Percentiles rank a stretch among this genome's conserved stretches.
phyloP scores from a whole-genome alignment of 192 early-diverging fungal species.

The Fimicolochytrium jonesii region DNA sequence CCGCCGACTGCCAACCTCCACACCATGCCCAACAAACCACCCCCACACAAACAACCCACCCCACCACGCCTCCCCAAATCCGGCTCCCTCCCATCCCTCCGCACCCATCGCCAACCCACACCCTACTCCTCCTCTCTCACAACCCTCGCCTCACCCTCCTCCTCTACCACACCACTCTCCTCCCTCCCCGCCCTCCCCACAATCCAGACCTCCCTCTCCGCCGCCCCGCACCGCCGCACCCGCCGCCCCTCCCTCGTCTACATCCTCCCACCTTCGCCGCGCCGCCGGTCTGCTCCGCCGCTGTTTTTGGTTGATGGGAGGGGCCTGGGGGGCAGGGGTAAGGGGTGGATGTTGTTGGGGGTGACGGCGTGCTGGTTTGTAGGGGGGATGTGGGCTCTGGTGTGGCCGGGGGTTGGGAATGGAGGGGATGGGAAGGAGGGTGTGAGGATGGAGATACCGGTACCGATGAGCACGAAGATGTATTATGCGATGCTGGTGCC shows the following conservation, averaged over 20 bases:
- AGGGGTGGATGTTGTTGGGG: conserved; percentile 4
- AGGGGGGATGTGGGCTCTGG: conserved; percentile 2
- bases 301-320: background rate
- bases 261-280: too few relatives aligned
- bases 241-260: too few relatives aligned
- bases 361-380: conserved; percentile 7
- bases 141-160: background rate
- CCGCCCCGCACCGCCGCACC: background rate
- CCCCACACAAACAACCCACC: too few relatives aligned
- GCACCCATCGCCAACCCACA: background rate
- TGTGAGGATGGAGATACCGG: conserved; percentile 7
- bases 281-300: too few relatives aligned
- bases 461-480: conserved; percentile 37
- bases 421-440: background rate
- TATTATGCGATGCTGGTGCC: conserved; percentile 85
- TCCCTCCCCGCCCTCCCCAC: background rate
- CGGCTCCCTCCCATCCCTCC: background rate
- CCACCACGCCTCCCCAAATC: too few relatives aligned
- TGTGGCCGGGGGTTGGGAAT: background rate
- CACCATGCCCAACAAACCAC: too few relatives aligned
- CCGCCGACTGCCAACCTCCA: too few relatives aligned
- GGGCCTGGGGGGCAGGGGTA: background rate
- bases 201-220: background rate
- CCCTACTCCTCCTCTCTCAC: background rate
- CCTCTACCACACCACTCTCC: background rate